Conservation (phyloP, 805 yeast species). For the Blastobotrys mokoenaii region DNA sequence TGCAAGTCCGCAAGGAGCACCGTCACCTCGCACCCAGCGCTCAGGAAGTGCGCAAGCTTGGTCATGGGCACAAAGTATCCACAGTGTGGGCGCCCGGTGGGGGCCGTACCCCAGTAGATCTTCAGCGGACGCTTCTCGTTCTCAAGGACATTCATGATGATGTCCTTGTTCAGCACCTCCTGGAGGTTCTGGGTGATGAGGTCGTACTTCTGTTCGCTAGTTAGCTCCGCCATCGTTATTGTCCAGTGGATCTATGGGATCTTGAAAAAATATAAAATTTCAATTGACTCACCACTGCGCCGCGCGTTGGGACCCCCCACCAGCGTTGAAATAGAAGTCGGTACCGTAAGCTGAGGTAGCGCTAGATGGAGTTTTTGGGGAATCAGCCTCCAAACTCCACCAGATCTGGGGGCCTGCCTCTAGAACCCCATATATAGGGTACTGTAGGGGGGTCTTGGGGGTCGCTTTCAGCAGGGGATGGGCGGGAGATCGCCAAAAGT, state of each 20-base stretch:
- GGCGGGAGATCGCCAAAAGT: too few species aligned
- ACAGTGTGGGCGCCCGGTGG: slow-evolving; percentile 98
- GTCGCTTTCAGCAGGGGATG: too few species aligned
- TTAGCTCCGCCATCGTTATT: slow-evolving; percentile 3
- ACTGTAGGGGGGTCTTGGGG: too few species aligned
- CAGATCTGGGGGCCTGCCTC: too few species aligned
- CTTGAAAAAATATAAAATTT: too few species aligned
- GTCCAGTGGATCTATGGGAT: not conserved
- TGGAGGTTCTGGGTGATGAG: slow-evolving; percentile 81
- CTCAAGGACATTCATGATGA: slow-evolving; percentile 75
- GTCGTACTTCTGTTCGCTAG: slow-evolving; percentile 34
- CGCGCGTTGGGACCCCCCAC: too few species aligned
- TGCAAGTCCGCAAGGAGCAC: slow-evolving; percentile 92
- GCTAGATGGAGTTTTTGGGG: too few species aligned
- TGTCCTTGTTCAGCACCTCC: slow-evolving; percentile 83
- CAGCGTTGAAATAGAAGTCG: too few species aligned
- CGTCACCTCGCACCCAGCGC: slow-evolving; percentile 92
- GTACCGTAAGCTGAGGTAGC: too few species aligned
- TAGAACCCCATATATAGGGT: too few species aligned
- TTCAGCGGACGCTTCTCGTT: slow-evolving; percentile 74
- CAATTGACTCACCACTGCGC: too few species aligned
- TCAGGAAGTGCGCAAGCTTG: slow-evolving; percentile 86
- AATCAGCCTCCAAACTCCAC: too few species aligned
- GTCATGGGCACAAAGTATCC: slow-evolving; percentile 99
- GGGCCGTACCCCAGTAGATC: slow-evolving; percentile 99